phyloP scores from a whole-genome alignment of 2,329 filamentous ascomycete species.

The Neofusicoccum sp. region DNA sequence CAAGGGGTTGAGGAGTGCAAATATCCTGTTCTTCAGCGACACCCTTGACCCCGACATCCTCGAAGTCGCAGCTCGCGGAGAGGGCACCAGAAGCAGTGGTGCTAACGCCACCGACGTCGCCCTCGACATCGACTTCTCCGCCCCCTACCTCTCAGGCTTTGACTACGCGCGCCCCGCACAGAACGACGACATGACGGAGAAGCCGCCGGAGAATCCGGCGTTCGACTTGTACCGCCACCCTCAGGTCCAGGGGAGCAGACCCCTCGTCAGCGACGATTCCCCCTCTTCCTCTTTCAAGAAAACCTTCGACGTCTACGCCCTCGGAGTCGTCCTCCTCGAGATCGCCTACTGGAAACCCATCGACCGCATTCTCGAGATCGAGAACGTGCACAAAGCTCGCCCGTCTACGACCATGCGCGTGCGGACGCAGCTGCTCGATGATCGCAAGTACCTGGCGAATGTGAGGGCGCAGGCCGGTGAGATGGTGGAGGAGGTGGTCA shows the following conservation, averaged over 20 bases:
- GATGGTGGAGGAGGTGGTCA: constrained; percentile 31
- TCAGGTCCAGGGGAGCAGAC: constrained; percentile 38
- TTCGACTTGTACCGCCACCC: constrained; percentile 58
- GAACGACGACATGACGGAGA: constrained; percentile 55
- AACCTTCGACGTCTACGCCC: constrained; percentile 56
- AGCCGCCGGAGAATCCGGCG: constrained; percentile 47
- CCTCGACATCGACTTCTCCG: constrained; percentile 39
- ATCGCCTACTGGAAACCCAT: constrained; percentile 57
- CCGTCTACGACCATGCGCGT: constrained; percentile 45
- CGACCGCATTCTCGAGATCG: constrained; percentile 47
- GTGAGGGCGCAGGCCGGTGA: constrained; percentile 34
- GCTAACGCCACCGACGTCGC: background rate
- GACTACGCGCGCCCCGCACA: constrained; percentile 57
- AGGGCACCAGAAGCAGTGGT: no score
- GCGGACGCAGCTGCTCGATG: constrained; percentile 32
- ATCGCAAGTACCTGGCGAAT: constrained; percentile 27
- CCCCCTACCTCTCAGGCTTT: constrained; percentile 56
- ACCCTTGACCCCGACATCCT: constrained; percentile 12
- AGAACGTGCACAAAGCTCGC: constrained; percentile 37
- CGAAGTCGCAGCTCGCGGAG: no score
- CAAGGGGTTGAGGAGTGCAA: constrained; percentile 59
- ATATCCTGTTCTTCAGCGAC: constrained; percentile 55
- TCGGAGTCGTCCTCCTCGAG: constrained; percentile 57
- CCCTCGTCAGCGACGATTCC: constrained; percentile 19
- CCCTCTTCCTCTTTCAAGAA: constrained; percentile 49